Conservation (phyloP, 108 stramenopile species). For the Aurantiochytrium sp. region DNA sequence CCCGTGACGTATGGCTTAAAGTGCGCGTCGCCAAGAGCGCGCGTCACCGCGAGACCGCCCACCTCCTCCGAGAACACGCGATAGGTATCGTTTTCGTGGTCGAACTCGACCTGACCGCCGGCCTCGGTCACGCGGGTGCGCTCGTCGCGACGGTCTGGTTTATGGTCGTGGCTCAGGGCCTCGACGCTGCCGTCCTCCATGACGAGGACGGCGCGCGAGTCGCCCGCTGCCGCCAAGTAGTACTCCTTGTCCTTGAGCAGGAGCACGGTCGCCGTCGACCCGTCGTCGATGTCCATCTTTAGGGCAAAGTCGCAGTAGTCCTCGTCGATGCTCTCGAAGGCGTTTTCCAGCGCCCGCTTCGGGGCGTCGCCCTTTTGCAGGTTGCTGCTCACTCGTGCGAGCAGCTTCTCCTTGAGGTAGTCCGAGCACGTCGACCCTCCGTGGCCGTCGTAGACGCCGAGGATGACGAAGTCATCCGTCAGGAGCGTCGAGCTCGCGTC, state of each 20-base stretch:
- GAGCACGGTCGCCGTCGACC: slow-evolving; percentile 42
- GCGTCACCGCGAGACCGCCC: slow-evolving; percentile 46
- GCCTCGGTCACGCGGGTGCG: background rate
- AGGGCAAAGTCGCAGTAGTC: background rate
- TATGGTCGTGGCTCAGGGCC: slow-evolving; percentile 45
- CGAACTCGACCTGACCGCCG: slow-evolving; percentile 42
- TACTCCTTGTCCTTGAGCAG: background rate
- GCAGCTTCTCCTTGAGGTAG: background rate
- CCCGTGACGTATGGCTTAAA: slow-evolving; percentile 36
- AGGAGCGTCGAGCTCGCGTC: background rate
- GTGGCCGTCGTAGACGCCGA: background rate
- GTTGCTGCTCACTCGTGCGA: background rate
- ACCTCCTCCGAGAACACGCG: slow-evolving; percentile 39
- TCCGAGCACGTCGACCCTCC: slow-evolving; percentile 4
- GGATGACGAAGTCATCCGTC: background rate
- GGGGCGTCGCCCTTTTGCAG: background rate
- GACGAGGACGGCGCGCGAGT: slow-evolving; percentile 47
- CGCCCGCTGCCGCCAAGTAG: slow-evolving; percentile 47
- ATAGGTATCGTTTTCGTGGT: slow-evolving; percentile 35
- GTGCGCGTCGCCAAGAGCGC: slow-evolving; percentile 45
- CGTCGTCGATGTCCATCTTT: slow-evolving; percentile 36
- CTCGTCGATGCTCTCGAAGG: slow-evolving; percentile 2
- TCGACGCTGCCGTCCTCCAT: background rate
- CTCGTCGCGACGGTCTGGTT: slow-evolving; percentile 47
- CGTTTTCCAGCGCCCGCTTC: background rate